phyloP scores from a whole-genome alignment of 208 protist genomes.

The Leishmania turanica region DNA sequence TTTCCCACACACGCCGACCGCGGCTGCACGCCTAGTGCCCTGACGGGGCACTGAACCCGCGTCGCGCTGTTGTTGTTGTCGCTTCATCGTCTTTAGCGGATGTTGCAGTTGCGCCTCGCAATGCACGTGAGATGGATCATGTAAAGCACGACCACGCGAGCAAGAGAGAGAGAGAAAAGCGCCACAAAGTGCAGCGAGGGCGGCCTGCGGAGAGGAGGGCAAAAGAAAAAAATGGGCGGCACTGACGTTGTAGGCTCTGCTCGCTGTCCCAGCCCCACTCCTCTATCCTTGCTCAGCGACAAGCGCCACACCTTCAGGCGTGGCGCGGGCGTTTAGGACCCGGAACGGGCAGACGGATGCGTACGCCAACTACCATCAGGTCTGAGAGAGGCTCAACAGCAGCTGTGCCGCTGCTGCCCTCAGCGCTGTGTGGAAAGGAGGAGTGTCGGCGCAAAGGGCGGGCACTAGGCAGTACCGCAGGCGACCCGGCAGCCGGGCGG shows the following conservation, averaged over 20 bases:
- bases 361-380: conserved; percentile 22
- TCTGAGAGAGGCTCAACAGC: background rate
- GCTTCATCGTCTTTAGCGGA: background rate
- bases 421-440: background rate
- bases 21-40: background rate
- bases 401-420: background rate
- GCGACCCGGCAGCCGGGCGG: background rate
- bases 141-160: conserved; percentile 1
- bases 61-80: background rate
- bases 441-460: background rate
- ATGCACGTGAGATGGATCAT: background rate
- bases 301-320: background rate
- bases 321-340: background rate
- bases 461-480: background rate
- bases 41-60: background rate
- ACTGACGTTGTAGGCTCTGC: background rate
- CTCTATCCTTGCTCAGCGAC: background rate
- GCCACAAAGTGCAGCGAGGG: background rate
- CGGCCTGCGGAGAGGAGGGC: background rate
- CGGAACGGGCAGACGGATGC: conserved; percentile 23
- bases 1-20: background rate
- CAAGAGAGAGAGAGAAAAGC: conserved; percentile 10
- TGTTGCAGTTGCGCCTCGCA: background rate
- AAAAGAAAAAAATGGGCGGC: background rate
- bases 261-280: background rate